A percentile compares a stretch with the other conserved stretches of the same genome.
phyloP scores from a whole-genome alignment of 306 rosid species.

The Vicia faba region DNA sequence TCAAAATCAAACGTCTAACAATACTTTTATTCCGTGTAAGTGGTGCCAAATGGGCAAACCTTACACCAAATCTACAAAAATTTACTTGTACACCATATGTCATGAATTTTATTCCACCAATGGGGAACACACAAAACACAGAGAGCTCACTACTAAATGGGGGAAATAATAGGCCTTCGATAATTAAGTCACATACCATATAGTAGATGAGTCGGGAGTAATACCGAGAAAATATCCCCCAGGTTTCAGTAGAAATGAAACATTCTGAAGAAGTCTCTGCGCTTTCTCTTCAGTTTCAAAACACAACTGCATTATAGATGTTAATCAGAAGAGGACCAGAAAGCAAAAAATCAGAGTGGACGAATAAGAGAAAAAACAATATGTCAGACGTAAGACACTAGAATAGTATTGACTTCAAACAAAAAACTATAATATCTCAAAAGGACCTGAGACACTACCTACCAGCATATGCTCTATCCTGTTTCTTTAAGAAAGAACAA shows the following conservation, averaged over 20 bases:
- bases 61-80: background rate
- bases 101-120: constrained; percentile 16
- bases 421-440: constrained; percentile 15
- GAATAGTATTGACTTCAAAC: background rate
- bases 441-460: constrained; percentile 7
- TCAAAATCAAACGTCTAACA: background rate
- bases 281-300: constrained; percentile 95
- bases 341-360: constrained; percentile 1
- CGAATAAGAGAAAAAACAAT: constrained; percentile 6
- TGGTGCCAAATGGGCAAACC: constrained; percentile 4
- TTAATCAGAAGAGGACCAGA: constrained; percentile 25
- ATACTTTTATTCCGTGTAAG: constrained; percentile 5
- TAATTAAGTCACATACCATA: constrained; percentile 74
- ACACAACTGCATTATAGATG: constrained; percentile 64
- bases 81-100: background rate
- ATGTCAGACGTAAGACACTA: background rate
- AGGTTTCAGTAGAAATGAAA: constrained; percentile 82
- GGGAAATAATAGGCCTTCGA: constrained; percentile 40
- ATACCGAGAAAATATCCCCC: constrained; percentile 99
- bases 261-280: constrained; percentile 73
- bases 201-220: constrained; percentile 98
- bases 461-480: constrained; percentile 5
- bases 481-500: constrained; percentile 3
- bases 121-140: background rate
- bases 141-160: constrained; percentile 33